Base-by-base conservation (phyloP, 1,284 basidiomycete species). In the Singerocomus inundabilis region DNA sequence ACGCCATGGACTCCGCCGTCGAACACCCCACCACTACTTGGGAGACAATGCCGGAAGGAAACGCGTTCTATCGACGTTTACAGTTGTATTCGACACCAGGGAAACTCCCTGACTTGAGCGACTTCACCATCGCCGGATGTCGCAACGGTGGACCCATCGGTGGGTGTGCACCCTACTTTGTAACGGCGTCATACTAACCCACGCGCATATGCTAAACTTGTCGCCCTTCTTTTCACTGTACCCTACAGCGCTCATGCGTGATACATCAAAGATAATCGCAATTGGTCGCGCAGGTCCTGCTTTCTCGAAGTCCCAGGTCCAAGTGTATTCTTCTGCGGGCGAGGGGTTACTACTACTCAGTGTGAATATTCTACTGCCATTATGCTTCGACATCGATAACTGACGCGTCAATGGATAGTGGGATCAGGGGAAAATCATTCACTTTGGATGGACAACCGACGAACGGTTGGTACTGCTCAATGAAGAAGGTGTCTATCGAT, bases 121-220 rank as follows among this genome's bases (percentile, higher is more conserved):
- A 96, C 70, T 93, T 88, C 66, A 73, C 91, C 42, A 72, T 94
- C 31, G 85, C 91, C 26, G 89, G 86, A 18, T 93, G 91, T 63
- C 81, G 82, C 46, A 86, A 91, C 69, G 93, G 93, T 26, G 94
- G 95, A 6, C 92, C 93, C 15, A 74, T 97, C 61, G 93, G 93
- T 93, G 58, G 46, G 74, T 45, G 16, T 63, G 34, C 21, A 24
- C 44, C 37, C 29, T 36, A 3, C 8, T 18, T 32, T 12, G 13
- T 28, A 16, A n/a, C 38, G 52, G 21, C 25, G 43, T 32, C 25
- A 44, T 34, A 24, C 8, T 21, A 45, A 41, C 35, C 34, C 11
- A 29, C 41, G 36, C 13, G 18, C 12, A 11, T n/a, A n/a, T 40
- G 30, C 38, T 57, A 30, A 49, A 21, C 21, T 21, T 38, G 21